Percentiles rank a stretch among this genome's conserved stretches.
Conservation (phyloP, 805 yeast genomes). For the Candida ulmi region DNA sequence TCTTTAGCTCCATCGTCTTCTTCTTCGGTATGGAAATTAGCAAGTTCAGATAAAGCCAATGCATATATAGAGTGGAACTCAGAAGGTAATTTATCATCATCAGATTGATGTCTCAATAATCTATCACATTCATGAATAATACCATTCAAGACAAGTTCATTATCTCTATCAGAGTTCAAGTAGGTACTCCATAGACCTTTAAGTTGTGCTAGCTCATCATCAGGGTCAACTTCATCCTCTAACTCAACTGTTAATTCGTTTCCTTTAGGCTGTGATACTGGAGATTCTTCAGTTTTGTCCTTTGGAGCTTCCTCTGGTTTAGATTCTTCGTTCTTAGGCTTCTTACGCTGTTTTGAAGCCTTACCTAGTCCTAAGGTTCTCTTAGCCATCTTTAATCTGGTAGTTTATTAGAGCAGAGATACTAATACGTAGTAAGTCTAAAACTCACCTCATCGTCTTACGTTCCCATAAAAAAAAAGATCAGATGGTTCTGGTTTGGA, state of each 20-base stretch:
- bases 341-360: conserved; percentile 44
- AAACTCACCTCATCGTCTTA: too few species aligned
- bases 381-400: conserved; percentile 42
- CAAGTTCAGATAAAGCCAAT: conserved; percentile 58
- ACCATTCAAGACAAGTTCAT: conserved; percentile 69
- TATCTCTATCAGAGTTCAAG: conserved; percentile 47
- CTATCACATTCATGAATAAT: conserved; percentile 91
- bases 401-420: background rate
- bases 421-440: background rate
- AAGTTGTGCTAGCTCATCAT: conserved; percentile 76
- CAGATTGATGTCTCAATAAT: conserved; percentile 41
- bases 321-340: conserved; percentile 24
- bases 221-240: conserved; percentile 62
- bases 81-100: conserved; percentile 32
- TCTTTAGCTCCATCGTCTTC: conserved; percentile 21
- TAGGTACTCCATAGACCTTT: conserved; percentile 68
- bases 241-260: conserved; percentile 59
- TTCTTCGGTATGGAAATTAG: conserved; percentile 47
- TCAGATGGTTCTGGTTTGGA: too few species aligned
- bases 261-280: conserved; percentile 20
- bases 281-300: conserved; percentile 14
- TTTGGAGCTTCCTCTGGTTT: conserved; percentile 11
- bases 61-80: conserved; percentile 73
- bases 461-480: too few species aligned
- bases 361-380: conserved; percentile 64